Evolutionary conservation across 768 basidiomycete genomes (phyloP), one percentile per base, ranked within the genome.

Genomic region (Kwoniella shandongensis): DNA sequence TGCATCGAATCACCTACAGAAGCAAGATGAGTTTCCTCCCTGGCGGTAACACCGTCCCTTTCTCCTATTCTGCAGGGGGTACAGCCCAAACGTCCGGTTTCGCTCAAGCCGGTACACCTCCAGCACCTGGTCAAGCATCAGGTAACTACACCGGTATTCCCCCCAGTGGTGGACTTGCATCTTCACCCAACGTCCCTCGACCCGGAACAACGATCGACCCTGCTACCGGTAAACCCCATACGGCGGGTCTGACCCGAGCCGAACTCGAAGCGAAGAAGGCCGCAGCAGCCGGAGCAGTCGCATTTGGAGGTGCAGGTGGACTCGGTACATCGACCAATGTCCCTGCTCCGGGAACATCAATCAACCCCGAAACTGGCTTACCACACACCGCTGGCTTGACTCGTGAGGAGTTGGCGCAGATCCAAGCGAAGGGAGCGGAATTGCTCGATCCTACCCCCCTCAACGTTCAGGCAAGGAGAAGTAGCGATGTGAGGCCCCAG

Each of bases 331-430:
- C 64, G 6, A 65, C 72, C 13, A 62, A 66, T 26, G 72, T 73
- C 15, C 72, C 72, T 38, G 57, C 48, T 22, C 59, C 72, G 2
- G 72, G 72, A 13, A 63, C 69, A 1, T 52, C 56, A 4, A 67
- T 72, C 49, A 57, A 72, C 32, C 65, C 70, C n/a, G 46, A 42
- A 2, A 72, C 70, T 5, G 70, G 70, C 12, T 45, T 58, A 32
- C 61, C 67, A 8, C 65, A 68, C 52, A 56, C 60, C 1, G 69
- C 66, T 13, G 72, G 72, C 7, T 18, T 73, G 5, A 73, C 72
- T 25, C 57, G 63, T 7, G 69, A 52, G 2, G 69, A 73, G 50
- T 51, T 73, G 7, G 48, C 11, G 12, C 48, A 26, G 4, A 56
- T 35, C 15, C 57, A 64, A 32, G 65, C 61, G 17, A 58, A 51